Evolutionary conservation across 202 grass and related monocot genomes (phyloP).

Genomic region (Zoysia matrella): DNA sequence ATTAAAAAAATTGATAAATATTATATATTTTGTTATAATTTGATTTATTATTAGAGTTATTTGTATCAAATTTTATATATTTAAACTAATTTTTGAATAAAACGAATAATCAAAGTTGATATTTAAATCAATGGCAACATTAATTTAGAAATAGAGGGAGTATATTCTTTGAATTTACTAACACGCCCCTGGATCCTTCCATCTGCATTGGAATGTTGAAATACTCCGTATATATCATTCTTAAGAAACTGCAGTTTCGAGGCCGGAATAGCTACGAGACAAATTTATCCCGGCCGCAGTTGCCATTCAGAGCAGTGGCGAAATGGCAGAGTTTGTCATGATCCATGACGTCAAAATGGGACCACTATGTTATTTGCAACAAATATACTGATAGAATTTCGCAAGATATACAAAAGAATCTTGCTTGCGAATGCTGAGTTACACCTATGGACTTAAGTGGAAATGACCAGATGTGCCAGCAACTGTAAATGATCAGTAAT

Average conservation of each 20-base stretch:
- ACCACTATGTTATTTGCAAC: neutral
- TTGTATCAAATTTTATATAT: too few species aligned
- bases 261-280: neutral
- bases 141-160: too few species aligned
- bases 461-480: conserved; percentile 3
- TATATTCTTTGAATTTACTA: neutral
- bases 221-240: neutral
- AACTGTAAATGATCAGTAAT: conserved; percentile 27
- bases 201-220: neutral
- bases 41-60: too few species aligned
- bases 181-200: neutral
- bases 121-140: too few species aligned
- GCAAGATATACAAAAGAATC: neutral
- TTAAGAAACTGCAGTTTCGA: neutral
- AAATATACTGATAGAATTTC: neutral
- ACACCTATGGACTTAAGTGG: neutral
- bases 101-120: too few species aligned
- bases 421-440: conserved; percentile 11
- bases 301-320: neutral
- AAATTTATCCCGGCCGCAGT: neutral
- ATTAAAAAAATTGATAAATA: too few species aligned
- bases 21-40: too few species aligned
- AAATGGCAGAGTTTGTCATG: neutral
- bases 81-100: too few species aligned
- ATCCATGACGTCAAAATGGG: neutral